A percentile compares a stretch with the other conserved stretches of the same genome.
Evolutionary conservation across 2,329 filamentous ascomycete species (phyloP).

Genomic region (Metarhizium guizhouense): DNA sequence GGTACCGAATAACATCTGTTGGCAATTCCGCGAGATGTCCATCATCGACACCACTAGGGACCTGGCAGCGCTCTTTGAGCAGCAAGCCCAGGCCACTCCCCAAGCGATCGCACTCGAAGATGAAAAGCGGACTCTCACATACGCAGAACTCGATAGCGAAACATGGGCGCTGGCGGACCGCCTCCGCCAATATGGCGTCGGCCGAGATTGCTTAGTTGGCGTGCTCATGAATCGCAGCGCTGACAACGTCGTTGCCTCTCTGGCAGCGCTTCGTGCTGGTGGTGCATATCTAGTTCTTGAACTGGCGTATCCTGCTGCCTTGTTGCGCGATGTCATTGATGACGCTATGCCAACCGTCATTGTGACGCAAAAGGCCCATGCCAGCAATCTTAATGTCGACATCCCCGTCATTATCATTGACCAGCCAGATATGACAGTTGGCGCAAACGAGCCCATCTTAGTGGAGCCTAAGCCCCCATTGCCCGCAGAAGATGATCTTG

Average conservation of each 20-base stretch:
- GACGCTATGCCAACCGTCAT: constrained; percentile 65
- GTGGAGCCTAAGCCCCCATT: constrained; percentile 37
- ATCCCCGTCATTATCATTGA: constrained; percentile 60
- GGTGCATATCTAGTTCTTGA: constrained; percentile 76
- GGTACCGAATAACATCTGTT: not conserved
- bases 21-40: constrained; percentile 36
- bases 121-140: constrained; percentile 57
- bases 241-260: constrained; percentile 69
- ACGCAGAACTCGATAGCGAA: constrained; percentile 60
- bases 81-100: constrained; percentile 61
- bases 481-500: constrained; percentile 58
- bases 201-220: constrained; percentile 65
- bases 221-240: constrained; percentile 68
- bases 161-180: constrained; percentile 55
- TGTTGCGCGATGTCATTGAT: constrained; percentile 67
- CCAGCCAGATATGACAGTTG: constrained; percentile 22
- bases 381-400: constrained; percentile 53
- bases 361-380: constrained; percentile 57
- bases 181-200: constrained; percentile 59
- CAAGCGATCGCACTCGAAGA: constrained; percentile 66
- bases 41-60: constrained; percentile 65
- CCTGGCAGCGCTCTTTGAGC: constrained; percentile 59
- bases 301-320: constrained; percentile 64
- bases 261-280: constrained; percentile 69
- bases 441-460: constrained; percentile 12